Conservation (phyloP, 345 rosid species). For the Eucalyptus curtisii region DNA sequence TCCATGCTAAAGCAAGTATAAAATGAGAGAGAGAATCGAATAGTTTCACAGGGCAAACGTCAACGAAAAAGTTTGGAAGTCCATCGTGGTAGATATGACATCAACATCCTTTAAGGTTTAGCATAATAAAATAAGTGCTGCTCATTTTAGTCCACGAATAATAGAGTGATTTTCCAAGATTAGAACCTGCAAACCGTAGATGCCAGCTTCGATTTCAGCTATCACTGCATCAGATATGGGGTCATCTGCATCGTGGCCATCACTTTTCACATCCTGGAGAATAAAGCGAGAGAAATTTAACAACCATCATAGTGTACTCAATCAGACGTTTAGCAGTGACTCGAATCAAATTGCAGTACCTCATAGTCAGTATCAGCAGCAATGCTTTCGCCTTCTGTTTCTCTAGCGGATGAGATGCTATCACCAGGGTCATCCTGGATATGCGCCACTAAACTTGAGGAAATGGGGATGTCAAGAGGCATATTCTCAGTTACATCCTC, state of each 20-base stretch:
- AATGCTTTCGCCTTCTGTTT: slow-evolving; percentile 8
- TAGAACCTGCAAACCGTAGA: slow-evolving; percentile 64
- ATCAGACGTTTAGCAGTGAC: background rate
- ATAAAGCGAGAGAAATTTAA: background rate
- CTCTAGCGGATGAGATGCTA: slow-evolving; percentile 17
- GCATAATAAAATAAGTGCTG: background rate
- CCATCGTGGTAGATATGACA: background rate
- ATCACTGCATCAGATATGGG: slow-evolving; percentile 44
- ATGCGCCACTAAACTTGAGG: slow-evolving; percentile 24
- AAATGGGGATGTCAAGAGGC: slow-evolving; percentile 16
- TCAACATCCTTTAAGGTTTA: background rate
- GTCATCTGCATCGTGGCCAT: slow-evolving; percentile 19
- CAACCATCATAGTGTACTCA: background rate
- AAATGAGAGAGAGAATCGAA: background rate
- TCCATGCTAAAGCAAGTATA: background rate
- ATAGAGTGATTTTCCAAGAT: background rate
- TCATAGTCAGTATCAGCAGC: slow-evolving; percentile 21
- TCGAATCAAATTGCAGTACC: slow-evolving; percentile 22
- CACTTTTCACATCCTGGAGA: slow-evolving; percentile 28
- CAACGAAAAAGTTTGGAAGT: background rate
- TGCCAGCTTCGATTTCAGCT: slow-evolving; percentile 67
- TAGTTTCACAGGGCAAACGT: background rate
- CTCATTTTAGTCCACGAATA: background rate
- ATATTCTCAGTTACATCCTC: slow-evolving; percentile 60
- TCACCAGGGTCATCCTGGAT: slow-evolving; percentile 22